These are phyloP conservation scores for Marchantia paleacea DNA, from an alignment of 225 moss, liverwort and hornwort genomes.

Conservation along the genomic window DNA sequence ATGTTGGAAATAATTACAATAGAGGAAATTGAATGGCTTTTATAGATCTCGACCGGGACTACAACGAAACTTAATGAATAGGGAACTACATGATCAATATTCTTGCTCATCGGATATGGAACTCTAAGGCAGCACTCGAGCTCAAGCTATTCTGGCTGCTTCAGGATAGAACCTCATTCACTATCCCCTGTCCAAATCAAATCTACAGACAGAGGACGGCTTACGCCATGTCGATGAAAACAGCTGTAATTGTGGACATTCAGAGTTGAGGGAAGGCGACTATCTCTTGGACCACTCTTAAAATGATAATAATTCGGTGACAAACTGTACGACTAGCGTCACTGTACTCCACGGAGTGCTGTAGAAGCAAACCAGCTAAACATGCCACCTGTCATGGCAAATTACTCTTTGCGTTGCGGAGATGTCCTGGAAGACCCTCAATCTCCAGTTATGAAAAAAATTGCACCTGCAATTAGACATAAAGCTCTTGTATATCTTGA, in stretches of 20 bases:
- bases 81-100: background rate
- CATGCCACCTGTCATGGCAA: background rate
- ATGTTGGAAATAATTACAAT: slow-evolving; percentile 12
- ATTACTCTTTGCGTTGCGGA: background rate
- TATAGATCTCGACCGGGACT: slow-evolving; percentile 1
- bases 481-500: background rate
- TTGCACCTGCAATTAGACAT: slow-evolving; percentile 7
- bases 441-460: background rate
- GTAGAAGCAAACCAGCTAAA: background rate
- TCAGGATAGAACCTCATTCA: background rate
- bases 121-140: background rate
- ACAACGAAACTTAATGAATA: background rate
- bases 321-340: background rate
- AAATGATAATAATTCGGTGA: background rate
- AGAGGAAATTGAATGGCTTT: background rate
- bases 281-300: background rate
- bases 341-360: background rate
- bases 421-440: slow-evolving; percentile 1
- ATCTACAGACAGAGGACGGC: slow-evolving; percentile 2
- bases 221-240: background rate
- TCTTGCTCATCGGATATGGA: background rate
- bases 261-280: background rate
- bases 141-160: slow-evolving; percentile 3
- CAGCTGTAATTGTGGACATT: slow-evolving; percentile 9
- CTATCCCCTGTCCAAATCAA: slow-evolving; percentile 1